Evolutionary conservation across 495 filamentous ascomycete genomes (phyloP), one percentile per base, ranked within the genome.

Genomic region (Penicillium atrosanguineum): DNA sequence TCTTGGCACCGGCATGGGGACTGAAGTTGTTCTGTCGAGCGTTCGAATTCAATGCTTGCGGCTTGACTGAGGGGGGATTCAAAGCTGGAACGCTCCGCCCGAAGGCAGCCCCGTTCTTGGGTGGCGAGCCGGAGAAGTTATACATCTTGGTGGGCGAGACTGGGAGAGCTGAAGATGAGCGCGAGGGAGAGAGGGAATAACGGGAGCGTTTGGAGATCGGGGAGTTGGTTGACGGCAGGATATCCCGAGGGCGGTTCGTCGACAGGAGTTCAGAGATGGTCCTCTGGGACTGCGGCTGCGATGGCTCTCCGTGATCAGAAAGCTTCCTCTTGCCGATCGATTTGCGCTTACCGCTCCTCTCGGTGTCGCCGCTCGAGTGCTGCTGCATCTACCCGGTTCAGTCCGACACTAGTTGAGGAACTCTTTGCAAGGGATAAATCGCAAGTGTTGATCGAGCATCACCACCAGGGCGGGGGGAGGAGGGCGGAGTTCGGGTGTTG

Each of bases 1-100:
- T 92, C 73, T 87, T 90, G n/a, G 88, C 78, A 19, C 88, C 87
- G 7, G 67, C 72, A 55, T 74, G 67, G 26, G 73, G 74, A 37
- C 69, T 72, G 48, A 75, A 75, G 43, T 70, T 72, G 55, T 59
- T 70, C 50, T 72, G 69, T 21, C 69, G 68, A 7, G 56, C 42
- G 23, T 58, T 47, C 19, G 60, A 21, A 26, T 63, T 67, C 41
- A 68, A 53, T 1, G 67, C 49, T n/a, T 67, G 68, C 31, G 65
- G 18, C 46, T 68, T 68, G 11, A 50, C 43, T 0, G 55, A 29
- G 11, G 62, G 52, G 19, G 41, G 34, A 47, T 26, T 52, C 26
- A 20, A 56, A 51, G 16, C 56, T 61, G 18, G 68, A 28, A 60
- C 40, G 12, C 62, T 61, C 49, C 63, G 58, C 14, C 62, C 61